Evolutionary conservation across 495 filamentous ascomycete genomes (phyloP), one percentile per base, ranked within the genome.

Genomic region (Halenospora varia): DNA sequence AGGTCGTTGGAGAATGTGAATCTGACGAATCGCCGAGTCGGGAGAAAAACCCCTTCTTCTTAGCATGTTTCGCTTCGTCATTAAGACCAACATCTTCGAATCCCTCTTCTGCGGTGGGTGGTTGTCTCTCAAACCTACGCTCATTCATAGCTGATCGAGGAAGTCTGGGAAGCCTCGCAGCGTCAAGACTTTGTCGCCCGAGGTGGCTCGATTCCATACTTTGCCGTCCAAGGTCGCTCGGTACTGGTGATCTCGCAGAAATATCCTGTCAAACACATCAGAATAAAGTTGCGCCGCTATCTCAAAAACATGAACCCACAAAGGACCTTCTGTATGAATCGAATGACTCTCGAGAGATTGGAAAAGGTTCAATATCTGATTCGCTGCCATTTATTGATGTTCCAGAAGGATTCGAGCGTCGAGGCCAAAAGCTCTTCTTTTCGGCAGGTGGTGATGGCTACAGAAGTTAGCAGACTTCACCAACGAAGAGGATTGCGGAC

Each of bases 271-370:
- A 42, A 10, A n/a, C 15, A 35, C 17, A 47, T 25, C 20, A 59
- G 50, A 25, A 10, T 10, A 29, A 17, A 24, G 20, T 45, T 18
- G 10, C 18, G 10, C n/a, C n/a, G n/a, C n/a, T n/a, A n/a, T n/a
- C n/a, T 57, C 42, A 46, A 45, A 29, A 50, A 53, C 50, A 26
- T 53, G 51, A 25, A 77, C 88, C 54, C 80, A 96, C 92, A 75
- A 98, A 98, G 56, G 94, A 97, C 59, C 94, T 86, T 51, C 94
- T 82, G 70, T 98, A 98, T 24, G 93, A 96, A 69, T 98, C 94
- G 70, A 97, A 98, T 9, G 92, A 96, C 73, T 98, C 94, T 62
- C 94, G 85, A 25, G 94, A 96, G 72, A 98, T 98, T 51, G 88
- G 90, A 72, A 98, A 98, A 20, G 89, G 92, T 65, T 97, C 94